Evolutionary conservation across 257 asterid species (phyloP).

Genomic region (Solanum boliviense): DNA sequence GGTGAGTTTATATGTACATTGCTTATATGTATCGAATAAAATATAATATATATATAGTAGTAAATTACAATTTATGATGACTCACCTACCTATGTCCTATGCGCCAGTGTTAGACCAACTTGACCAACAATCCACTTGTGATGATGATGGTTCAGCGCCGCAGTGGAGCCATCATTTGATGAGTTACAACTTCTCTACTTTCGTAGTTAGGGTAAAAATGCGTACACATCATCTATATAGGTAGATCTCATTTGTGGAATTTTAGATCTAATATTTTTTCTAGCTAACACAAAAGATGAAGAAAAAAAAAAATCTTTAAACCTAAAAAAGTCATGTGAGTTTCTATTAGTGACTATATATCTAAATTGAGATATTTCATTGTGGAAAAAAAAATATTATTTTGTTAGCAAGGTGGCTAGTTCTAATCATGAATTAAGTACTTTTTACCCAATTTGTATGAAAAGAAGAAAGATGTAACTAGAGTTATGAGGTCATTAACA

Average conservation of each 20-base stretch:
- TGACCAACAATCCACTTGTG: background rate
- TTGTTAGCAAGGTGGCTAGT: background rate
- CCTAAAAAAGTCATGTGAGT: too few species aligned
- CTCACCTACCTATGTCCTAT: background rate
- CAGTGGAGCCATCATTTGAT: background rate
- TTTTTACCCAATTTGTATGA: background rate
- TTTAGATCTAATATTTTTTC: too few species aligned
- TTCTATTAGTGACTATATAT: too few species aligned
- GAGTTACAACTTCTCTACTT: background rate
- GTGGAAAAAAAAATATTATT: too few species aligned
- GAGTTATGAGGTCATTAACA: background rate
- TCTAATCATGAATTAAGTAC: background rate
- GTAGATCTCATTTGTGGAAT: too few species aligned
- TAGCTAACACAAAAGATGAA: too few species aligned
- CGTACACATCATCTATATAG: background rate
- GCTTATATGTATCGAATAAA: background rate
- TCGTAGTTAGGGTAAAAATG: too few species aligned
- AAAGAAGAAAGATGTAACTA: background rate
- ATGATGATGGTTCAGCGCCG: background rate
- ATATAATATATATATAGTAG: background rate
- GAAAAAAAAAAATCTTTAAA: too few species aligned
- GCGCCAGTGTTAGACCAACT: background rate
- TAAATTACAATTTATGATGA: background rate
- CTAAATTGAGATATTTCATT: too few species aligned
- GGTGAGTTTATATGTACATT: background rate